Percentiles rank a stretch among this genome's conserved stretches.
phyloP scores from a whole-genome alignment of 805 yeast species.

The Suhomyces sp. region DNA sequence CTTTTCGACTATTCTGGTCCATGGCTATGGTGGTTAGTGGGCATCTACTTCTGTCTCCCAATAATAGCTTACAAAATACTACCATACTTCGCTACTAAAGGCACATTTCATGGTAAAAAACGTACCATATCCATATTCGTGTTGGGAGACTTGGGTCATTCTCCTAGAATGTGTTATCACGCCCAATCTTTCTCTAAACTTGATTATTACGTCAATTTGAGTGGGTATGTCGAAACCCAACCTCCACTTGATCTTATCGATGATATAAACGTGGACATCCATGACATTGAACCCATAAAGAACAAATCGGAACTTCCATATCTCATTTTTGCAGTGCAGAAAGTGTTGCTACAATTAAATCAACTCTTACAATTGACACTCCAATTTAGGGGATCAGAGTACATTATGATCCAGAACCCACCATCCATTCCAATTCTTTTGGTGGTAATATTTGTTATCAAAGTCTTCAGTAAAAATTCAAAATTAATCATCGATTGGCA shows the following conservation, averaged over 20 bases:
- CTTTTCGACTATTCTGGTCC: conserved; percentile 14
- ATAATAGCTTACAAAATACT: conserved; percentile 39
- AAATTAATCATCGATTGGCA: conserved; percentile 92
- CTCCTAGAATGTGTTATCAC: conserved; percentile 93
- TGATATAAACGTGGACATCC: conserved; percentile 52
- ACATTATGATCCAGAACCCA: conserved; percentile 82
- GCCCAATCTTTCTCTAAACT: conserved; percentile 69
- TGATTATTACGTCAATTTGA: conserved; percentile 75
- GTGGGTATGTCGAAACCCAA: conserved; percentile 72
- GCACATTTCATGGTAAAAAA: conserved; percentile 20
- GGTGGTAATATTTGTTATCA: conserved; percentile 55
- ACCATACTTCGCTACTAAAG: conserved; percentile 33
- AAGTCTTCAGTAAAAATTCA: conserved; percentile 50
- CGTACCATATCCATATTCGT: conserved; percentile 75
- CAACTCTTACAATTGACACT: conserved; percentile 50
- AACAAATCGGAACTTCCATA: conserved; percentile 50
- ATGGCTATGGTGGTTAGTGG: conserved; percentile 47
- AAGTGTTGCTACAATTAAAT: conserved; percentile 57
- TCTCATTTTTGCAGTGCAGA: conserved; percentile 53
- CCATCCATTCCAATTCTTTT: conserved; percentile 85
- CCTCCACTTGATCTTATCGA: conserved; percentile 53
- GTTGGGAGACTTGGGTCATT: conserved; percentile 90
- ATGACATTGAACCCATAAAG: conserved; percentile 41
- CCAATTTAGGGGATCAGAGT: conserved; percentile 60
- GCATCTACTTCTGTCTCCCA: conserved; percentile 48